Evolutionary conservation across 2,329 filamentous ascomycete species (phyloP).

Genomic region (Penicillium freii): DNA sequence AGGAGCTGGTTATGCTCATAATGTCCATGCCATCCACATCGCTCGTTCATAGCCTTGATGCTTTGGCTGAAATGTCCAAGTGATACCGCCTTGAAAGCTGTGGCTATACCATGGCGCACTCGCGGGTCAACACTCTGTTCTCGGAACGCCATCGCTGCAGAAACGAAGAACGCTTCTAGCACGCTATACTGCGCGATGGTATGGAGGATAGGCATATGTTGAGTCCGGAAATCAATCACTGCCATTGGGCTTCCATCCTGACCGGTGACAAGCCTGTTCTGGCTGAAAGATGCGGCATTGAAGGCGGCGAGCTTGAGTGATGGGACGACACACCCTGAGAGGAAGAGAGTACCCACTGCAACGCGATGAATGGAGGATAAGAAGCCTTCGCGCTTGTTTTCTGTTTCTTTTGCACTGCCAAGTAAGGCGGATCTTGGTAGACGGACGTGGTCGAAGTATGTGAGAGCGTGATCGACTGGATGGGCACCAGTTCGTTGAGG

Average conservation of each 20-base stretch:
- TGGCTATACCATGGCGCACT: constrained; percentile 14
- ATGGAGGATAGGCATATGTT: neutral
- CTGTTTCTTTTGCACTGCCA: constrained; percentile 16
- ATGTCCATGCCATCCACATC: constrained; percentile 14
- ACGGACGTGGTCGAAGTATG: constrained; percentile 34
- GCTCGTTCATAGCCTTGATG: constrained; percentile 10
- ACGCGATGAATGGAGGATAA: constrained; percentile 16
- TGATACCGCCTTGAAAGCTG: constrained; percentile 11
- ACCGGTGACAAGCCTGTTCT: neutral
- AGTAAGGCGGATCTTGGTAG: constrained; percentile 30
- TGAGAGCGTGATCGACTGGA: constrained; percentile 34
- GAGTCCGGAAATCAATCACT: neutral
- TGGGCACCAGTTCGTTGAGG: constrained; percentile 27
- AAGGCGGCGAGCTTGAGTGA: neutral
- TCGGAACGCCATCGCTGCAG: constrained; percentile 36
- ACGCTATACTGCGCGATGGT: neutral
- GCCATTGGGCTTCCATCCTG: neutral
- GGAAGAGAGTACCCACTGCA: constrained; percentile 4
- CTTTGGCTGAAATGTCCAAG: constrained; percentile 11
- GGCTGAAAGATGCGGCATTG: constrained; percentile 3
- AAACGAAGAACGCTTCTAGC: neutral
- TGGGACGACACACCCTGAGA: constrained; percentile 1
- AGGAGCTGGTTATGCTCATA: constrained; percentile 10
- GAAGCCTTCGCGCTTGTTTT: constrained; percentile 28
- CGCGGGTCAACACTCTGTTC: constrained; percentile 13